Percentiles rank a stretch among this genome's conserved stretches.
Evolutionary conservation across 306 rosid species (phyloP).

Genomic region (Cucumis melo): DNA sequence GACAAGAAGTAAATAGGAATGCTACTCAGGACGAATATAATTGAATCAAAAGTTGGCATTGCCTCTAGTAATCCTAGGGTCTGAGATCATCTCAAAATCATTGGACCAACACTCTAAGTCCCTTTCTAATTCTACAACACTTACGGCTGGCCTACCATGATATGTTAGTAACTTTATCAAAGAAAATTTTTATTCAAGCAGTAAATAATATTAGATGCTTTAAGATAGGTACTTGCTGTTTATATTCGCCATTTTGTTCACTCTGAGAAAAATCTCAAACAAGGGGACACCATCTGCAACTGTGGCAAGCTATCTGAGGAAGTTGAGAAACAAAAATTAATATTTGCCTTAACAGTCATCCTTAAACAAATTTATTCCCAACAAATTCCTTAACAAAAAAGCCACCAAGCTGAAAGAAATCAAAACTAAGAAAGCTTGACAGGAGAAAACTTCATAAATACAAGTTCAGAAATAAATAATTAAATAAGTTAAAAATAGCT

Average conservation of each 20-base stretch:
- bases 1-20: no score
- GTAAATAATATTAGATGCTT: background rate
- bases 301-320: conserved; percentile 72
- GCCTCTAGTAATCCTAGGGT: no score
- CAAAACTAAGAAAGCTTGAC: no score
- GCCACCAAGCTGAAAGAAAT: no score
- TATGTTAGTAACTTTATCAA: background rate
- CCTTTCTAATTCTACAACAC: background rate
- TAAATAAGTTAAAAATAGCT: no score
- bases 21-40: no score
- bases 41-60: no score
- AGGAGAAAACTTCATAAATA: no score
- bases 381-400: no score
- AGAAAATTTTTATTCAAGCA: background rate
- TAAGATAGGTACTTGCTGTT: conserved; percentile 48
- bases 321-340: conserved; percentile 16
- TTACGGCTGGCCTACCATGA: background rate
- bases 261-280: conserved; percentile 67
- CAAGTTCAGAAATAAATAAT: no score
- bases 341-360: no score
- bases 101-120: background rate
- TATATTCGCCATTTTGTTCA: conserved; percentile 59
- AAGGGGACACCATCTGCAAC: conserved; percentile 80
- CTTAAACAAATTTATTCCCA: no score
- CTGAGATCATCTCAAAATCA: background rate